Conservation (phyloP, 306 rosid species). For the Luffa aegyptiaca region DNA sequence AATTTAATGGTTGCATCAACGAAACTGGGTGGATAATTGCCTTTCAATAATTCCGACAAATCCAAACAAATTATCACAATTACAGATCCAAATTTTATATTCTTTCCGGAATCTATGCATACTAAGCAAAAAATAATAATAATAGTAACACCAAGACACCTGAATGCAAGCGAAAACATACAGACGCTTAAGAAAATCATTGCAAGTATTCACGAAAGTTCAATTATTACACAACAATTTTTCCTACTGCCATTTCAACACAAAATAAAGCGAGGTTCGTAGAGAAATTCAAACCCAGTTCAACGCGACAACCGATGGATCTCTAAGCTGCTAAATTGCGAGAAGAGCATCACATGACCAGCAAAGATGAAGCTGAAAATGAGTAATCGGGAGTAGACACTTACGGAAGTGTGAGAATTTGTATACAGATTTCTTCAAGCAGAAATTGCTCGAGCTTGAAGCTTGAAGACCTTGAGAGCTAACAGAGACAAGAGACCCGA, state of each 20-base stretch:
- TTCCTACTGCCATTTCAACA: not conserved
- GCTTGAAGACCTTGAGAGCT: not conserved
- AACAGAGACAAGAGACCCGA: not conserved
- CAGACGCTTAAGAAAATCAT: not conserved
- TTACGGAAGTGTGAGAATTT: not conserved
- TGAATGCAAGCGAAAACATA: not conserved
- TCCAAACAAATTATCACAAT: not conserved
- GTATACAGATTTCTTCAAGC: not conserved
- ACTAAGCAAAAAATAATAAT: not conserved
- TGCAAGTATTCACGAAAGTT: not conserved
- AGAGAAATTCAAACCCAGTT: constrained; percentile 32
- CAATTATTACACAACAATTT: not conserved
- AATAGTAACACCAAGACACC: not conserved
- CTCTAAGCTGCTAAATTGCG: constrained; percentile 1
- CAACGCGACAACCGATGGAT: constrained; percentile 9
- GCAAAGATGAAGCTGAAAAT: constrained; percentile 8
- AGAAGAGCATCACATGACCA: not conserved
- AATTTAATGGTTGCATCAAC: not conserved
- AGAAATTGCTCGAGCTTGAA: not conserved
- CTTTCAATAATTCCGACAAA: not conserved
- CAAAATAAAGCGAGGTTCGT: not conserved
- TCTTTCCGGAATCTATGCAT: not conserved
- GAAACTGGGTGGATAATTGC: not conserved
- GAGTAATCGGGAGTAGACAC: constrained; percentile 8
- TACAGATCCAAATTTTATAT: not conserved